Evolutionary conservation across 2,329 filamentous ascomycete genomes (phyloP).

Genomic region (Boeremia lycopersici): DNA sequence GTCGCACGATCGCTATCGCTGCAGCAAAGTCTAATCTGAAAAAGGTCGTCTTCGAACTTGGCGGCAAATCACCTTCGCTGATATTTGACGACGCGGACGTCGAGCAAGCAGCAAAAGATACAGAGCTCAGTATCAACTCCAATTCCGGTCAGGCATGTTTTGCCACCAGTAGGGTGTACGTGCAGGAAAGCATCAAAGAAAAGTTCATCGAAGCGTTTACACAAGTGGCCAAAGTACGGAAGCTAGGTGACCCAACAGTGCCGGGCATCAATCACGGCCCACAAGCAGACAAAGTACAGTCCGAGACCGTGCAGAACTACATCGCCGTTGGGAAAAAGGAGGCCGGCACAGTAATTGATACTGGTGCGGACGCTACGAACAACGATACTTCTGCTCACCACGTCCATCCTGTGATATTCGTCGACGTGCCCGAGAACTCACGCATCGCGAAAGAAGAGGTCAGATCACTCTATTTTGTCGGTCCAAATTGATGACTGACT

Average conservation of each 20-base stretch:
- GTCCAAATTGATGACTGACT: not conserved
- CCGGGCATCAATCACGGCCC: constrained; percentile 31
- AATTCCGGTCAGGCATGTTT: constrained; percentile 65
- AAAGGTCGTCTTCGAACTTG: constrained; percentile 83
- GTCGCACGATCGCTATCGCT: constrained; percentile 76
- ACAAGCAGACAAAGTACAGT: constrained; percentile 32
- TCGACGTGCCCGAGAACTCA: constrained; percentile 50
- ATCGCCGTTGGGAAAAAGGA: constrained; percentile 50
- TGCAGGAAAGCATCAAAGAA: constrained; percentile 58
- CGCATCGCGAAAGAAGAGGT: constrained; percentile 43
- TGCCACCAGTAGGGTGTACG: constrained; percentile 63
- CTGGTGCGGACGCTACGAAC: constrained; percentile 35
- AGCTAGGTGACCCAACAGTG: constrained; percentile 27
- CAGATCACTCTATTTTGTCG: not conserved
- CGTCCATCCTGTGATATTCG: constrained; percentile 56
- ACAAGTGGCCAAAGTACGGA: constrained; percentile 18
- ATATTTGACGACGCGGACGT: constrained; percentile 79
- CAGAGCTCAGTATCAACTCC: constrained; percentile 56
- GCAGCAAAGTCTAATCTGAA: constrained; percentile 81
- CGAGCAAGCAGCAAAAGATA: constrained; percentile 69
- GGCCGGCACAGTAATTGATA: constrained; percentile 45
- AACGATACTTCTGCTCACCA: constrained; percentile 47
- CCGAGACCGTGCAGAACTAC: constrained; percentile 30
- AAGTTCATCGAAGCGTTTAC: constrained; percentile 34
- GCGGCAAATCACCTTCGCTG: constrained; percentile 83